Evolutionary conservation across 176 grass and related monocot genomes (phyloP), one percentile per base, ranked within the genome.

Genomic region (Triticum dicoccoides): DNA sequence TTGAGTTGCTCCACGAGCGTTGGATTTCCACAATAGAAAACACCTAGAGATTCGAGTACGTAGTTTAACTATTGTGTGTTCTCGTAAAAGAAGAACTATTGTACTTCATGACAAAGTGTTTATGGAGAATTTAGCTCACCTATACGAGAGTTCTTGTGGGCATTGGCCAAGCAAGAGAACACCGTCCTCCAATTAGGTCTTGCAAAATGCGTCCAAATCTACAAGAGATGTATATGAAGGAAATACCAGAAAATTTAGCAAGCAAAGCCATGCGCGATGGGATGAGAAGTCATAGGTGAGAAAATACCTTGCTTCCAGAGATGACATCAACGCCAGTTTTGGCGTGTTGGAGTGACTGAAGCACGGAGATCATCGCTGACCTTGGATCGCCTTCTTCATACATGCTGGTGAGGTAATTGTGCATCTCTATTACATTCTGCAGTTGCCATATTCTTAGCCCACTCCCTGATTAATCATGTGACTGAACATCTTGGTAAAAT

Each of bases 131-230:
- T 38, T 63, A 27, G n/a, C 83, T 91, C 71, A 99, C 97, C 97
- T 83, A 96, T 94, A 47, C 87, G 90, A 61, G 92, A 94, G 58
- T 89, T 91, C 77, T 91, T 96, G 78, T 99, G 97, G 24, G 86
- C 73, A 74, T 80, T 90, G 20, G 97, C 93, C 70, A 96, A 86
- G 87, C 94, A 85, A 41, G 90, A 86, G 44, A 99, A 99, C 38
- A 99, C 97, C 52, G 90, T 99, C 77, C 97, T 99, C 97, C 97
- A 96, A 44, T 96, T 96, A 35, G 97, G 97, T 75, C 97, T 94
- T 51, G 97, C 97, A 83, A 96, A 99, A 81, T 99, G 97, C 51
- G 94, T 99, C n/a, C 90, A 88, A 83, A 99, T 99, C 94, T 96
- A 85, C 38, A 83, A 86, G 44, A 77, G 35, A 79, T 45, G 11